Evolutionary conservation across 75 land plant species (phyloP).

Genomic region (Gnetum montanum): DNA sequence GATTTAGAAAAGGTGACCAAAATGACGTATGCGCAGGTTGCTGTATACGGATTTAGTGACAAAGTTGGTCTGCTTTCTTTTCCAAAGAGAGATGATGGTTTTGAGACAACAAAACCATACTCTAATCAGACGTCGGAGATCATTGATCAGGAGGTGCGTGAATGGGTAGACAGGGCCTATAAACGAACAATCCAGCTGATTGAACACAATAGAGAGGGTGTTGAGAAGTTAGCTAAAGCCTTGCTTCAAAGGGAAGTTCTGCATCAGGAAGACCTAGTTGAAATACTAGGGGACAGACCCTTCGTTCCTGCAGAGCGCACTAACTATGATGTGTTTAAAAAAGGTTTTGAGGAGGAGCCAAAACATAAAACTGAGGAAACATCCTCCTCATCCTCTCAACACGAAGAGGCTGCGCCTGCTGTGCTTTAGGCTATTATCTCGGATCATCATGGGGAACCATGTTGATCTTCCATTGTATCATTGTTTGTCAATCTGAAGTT

Average conservation of each 20-base stretch:
- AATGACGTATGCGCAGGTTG: constrained; percentile 48
- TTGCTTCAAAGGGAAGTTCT: constrained; percentile 33
- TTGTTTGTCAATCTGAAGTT: no score
- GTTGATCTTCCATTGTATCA: no score
- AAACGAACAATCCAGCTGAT: constrained; percentile 27
- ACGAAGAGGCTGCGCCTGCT: constrained; percentile 8
- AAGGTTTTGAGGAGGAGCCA: constrained; percentile 16
- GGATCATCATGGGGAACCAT: no score
- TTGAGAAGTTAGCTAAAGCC: constrained; percentile 35
- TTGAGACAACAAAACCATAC: constrained; percentile 38
- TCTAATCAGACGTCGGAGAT: constrained; percentile 38
- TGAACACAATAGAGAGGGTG: constrained; percentile 23
- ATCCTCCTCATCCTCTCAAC: not conserved
- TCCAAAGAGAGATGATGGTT: constrained; percentile 37
- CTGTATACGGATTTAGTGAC: constrained; percentile 47
- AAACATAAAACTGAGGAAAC: constrained; percentile 4
- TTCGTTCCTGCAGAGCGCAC: constrained; percentile 25
- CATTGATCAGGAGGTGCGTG: constrained; percentile 45
- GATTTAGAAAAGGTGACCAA: constrained; percentile 43
- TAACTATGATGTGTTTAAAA: constrained; percentile 35
- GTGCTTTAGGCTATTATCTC: no score
- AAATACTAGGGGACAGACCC: constrained; percentile 33
- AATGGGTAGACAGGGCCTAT: constrained; percentile 31
- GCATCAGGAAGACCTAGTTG: constrained; percentile 36
- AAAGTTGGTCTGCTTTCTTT: constrained; percentile 49